These are phyloP conservation scores for Zygnema circumcarinatum DNA, from an alignment of 139 green algal species.

Conservation along the genomic window DNA sequence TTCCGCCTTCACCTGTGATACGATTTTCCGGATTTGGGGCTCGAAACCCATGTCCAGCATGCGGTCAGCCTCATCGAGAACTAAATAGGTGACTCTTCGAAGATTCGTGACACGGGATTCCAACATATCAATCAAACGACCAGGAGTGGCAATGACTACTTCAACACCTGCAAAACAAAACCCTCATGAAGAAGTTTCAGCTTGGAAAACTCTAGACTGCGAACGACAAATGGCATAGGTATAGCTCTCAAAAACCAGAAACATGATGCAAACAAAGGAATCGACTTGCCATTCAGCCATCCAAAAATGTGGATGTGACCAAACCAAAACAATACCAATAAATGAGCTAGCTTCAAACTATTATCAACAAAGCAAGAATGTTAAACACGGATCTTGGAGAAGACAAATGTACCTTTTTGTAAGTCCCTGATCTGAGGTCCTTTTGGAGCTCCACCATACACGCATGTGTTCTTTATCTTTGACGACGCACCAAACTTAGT, in stretches of 20 bases:
- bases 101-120: constrained; percentile 63
- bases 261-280: too few relatives aligned
- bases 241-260: too few relatives aligned
- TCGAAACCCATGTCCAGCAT: constrained; percentile 99
- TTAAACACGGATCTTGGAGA: too few relatives aligned
- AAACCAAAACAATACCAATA: too few relatives aligned
- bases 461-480: constrained; percentile 56
- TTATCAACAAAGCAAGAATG: too few relatives aligned
- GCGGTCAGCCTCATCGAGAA: constrained; percentile 93
- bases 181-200: constrained; percentile 29
- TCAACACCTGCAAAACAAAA: constrained; percentile 54
- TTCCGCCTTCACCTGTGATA: constrained; percentile 49
- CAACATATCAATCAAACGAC: constrained; percentile 67
- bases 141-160: constrained; percentile 66
- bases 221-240: too few relatives aligned
- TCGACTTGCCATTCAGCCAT: too few relatives aligned
- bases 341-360: too few relatives aligned
- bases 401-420: constrained; percentile 49
- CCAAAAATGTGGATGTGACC: too few relatives aligned
- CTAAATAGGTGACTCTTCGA: constrained; percentile 76
- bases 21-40: constrained; percentile 84
- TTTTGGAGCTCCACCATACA: constrained; percentile 64
- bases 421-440: constrained; percentile 62
- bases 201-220: too few relatives aligned
- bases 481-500: constrained; percentile 60